Evolutionary conservation across 75 land plant species (phyloP).

Genomic region (Cryptomeria japonica): DNA sequence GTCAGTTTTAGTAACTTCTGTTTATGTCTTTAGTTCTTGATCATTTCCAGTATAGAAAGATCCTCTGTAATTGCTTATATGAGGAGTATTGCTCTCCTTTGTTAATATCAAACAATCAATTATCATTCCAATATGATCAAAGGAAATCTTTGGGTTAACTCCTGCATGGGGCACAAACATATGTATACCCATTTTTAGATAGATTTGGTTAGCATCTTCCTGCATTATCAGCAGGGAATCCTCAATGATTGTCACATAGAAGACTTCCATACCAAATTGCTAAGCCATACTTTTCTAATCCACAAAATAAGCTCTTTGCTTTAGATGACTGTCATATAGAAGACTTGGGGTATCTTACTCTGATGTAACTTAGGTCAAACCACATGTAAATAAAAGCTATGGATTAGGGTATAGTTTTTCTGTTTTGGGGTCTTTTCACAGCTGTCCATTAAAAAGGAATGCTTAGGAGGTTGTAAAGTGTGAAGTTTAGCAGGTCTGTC

Average conservation of each 20-base stretch:
- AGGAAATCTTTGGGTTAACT: neutral
- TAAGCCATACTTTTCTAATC: neutral
- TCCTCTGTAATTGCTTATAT: too few species aligned
- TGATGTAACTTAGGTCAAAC: neutral
- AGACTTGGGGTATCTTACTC: neutral
- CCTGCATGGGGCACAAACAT: neutral
- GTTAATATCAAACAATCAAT: too few species aligned
- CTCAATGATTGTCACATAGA: neutral
- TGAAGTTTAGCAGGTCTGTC: neutral
- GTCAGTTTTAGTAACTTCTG: too few species aligned
- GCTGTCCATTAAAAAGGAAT: neutral
- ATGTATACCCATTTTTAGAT: neutral
- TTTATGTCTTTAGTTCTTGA: too few species aligned
- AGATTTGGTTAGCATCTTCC: neutral
- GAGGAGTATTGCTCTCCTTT: too few species aligned
- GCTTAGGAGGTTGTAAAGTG: neutral
- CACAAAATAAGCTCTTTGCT: neutral
- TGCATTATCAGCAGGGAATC: neutral
- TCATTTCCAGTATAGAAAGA: too few species aligned
- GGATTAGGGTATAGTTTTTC: neutral
- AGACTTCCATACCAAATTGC: neutral
- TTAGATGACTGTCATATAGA: neutral
- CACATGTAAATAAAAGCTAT: neutral
- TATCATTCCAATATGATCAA: too few species aligned
- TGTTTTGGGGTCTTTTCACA: neutral